A percentile compares a stretch with the other conserved stretches of the same genome.
phyloP scores from a whole-genome alignment of 139 green algal genomes.

The Desmodesmus armatus region DNA sequence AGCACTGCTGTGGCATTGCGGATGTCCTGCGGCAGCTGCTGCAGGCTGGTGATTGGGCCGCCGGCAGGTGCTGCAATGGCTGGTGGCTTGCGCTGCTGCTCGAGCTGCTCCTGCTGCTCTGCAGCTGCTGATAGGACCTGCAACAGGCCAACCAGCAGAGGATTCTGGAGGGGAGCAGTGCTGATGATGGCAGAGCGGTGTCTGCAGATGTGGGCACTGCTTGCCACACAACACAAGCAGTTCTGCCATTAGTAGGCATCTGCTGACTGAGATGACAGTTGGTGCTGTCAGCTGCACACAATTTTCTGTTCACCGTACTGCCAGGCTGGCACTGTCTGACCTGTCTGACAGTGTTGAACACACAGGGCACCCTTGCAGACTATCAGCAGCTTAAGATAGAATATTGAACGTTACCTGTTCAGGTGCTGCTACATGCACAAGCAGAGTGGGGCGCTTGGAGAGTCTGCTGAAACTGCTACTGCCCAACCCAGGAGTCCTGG shows the following conservation, averaged over 20 bases:
- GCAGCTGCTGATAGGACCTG: neutral
- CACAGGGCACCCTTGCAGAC: too few species aligned
- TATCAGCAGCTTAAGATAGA: neutral
- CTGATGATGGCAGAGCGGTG: too few species aligned
- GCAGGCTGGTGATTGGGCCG: neutral
- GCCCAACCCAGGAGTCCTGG: too few species aligned
- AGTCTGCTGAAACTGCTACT: too few species aligned
- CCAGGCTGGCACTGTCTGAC: neutral
- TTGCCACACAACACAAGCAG: neutral
- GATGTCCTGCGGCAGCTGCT: conserved; percentile 56
- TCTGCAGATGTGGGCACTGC: too few species aligned
- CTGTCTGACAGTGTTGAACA: neutral
- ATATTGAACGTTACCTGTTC: conserved; percentile 4
- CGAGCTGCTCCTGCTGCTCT: neutral
- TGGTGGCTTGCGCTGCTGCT: neutral
- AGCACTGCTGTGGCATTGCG: conserved; percentile 67
- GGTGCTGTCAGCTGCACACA: neutral
- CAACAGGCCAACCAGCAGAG: neutral
- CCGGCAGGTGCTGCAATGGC: neutral
- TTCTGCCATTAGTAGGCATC: neutral
- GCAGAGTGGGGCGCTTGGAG: too few species aligned
- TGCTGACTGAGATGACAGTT: neutral
- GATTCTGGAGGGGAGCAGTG: too few species aligned
- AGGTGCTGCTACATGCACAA: conserved; percentile 21
- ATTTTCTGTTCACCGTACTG: neutral